phyloP scores from a whole-genome alignment of 371 early-diverging fungal species.

The Mucor irregularis region DNA sequence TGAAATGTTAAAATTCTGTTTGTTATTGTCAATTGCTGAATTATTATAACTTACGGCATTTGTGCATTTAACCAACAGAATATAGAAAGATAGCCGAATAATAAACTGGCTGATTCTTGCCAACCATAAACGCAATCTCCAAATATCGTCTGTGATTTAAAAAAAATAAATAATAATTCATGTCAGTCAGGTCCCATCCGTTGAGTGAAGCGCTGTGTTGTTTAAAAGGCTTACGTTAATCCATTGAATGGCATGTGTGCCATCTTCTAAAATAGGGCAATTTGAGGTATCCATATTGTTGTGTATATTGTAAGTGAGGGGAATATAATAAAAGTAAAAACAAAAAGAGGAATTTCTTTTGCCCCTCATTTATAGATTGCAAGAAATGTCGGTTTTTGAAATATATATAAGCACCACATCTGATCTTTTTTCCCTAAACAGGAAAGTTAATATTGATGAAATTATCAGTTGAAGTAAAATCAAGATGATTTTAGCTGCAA shows the following conservation, averaged over 20 bases:
- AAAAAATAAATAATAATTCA: too few relatives aligned
- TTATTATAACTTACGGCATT: conserved; percentile 62
- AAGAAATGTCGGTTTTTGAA: conserved; percentile 17
- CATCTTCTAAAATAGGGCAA: conserved; percentile 22
- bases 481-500: conserved; percentile 1
- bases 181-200: too few relatives aligned
- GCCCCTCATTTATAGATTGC: background rate
- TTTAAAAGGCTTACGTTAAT: conserved; percentile 44
- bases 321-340: background rate
- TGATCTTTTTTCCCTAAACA: conserved; percentile 20
- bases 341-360: conserved; percentile 6
- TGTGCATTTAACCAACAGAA: conserved; percentile 78
- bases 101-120: conserved; percentile 40
- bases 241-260: conserved; percentile 27
- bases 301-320: conserved; percentile 4
- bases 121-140: conserved; percentile 60
- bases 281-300: too few relatives aligned
- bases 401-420: conserved; percentile 8
- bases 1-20: background rate
- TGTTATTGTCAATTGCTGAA: background rate
- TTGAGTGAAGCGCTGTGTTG: too few relatives aligned
- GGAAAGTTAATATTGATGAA: conserved; percentile 17
- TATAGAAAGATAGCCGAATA: conserved; percentile 69
- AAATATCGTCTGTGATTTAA: conserved; percentile 16
- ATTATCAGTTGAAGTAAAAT: background rate